These are phyloP conservation scores for Jamesozyma spencerorum DNA, from an alignment of 805 yeast species.

Conservation along the genomic window DNA sequence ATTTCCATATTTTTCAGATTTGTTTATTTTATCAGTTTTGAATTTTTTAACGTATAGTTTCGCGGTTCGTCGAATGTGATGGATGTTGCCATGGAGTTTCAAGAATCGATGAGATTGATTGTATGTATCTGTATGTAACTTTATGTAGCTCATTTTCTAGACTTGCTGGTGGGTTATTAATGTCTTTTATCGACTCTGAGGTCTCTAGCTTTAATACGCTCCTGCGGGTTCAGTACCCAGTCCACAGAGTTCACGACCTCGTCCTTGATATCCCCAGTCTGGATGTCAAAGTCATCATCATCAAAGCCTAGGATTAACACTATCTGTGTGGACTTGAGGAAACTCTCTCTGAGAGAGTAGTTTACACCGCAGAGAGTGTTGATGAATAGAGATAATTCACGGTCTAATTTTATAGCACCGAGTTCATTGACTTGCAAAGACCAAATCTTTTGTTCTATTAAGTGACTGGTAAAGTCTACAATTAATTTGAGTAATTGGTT, in stretches of 20 bases:
- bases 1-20: neutral
- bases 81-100: neutral
- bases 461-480: slow-evolving; percentile 45
- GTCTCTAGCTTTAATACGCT: slow-evolving; percentile 52
- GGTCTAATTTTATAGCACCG: slow-evolving; percentile 76
- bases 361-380: slow-evolving; percentile 62
- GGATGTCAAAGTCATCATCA: slow-evolving; percentile 41
- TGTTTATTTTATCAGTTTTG: neutral
- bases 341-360: slow-evolving; percentile 68
- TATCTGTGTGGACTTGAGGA: slow-evolving; percentile 74
- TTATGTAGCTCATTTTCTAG: no score
- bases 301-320: slow-evolving; percentile 76
- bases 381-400: slow-evolving; percentile 67
- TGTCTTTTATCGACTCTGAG: slow-evolving; percentile 38
- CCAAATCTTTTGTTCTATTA: slow-evolving; percentile 63
- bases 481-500: slow-evolving; percentile 38
- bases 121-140: neutral
- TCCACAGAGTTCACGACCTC: slow-evolving; percentile 36
- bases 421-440: slow-evolving; percentile 62
- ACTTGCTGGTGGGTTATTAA: slow-evolving; percentile 4
- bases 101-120: no score
- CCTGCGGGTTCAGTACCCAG: slow-evolving; percentile 76
- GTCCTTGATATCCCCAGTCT: slow-evolving; percentile 30
- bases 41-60: neutral
- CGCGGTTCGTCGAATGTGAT: neutral